Evolutionary conservation across 2,329 filamentous ascomycete genomes (phyloP).

Genomic region (Pseudogymnoascus sp.): DNA sequence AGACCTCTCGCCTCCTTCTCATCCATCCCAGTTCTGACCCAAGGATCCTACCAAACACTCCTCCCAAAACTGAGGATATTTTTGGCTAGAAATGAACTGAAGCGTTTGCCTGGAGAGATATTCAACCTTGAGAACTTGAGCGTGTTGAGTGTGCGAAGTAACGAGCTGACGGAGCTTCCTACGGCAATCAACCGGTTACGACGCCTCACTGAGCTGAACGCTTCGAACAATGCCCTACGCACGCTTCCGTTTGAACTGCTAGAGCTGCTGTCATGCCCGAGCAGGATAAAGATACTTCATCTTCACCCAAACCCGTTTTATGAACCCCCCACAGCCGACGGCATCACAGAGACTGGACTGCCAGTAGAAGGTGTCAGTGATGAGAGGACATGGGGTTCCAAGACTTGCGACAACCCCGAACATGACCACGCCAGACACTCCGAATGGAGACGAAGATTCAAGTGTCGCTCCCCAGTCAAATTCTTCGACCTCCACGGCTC

Average conservation of each 20-base stretch:
- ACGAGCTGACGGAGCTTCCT: conserved; percentile 52
- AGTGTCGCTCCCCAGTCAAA: conserved; percentile 22
- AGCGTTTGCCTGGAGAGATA: conserved; percentile 47
- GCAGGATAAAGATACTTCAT: conserved; percentile 42
- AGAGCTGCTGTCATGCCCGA: conserved; percentile 38
- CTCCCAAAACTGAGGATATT: conserved; percentile 53
- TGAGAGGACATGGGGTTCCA: not conserved
- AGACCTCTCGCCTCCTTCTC: conserved; percentile 46
- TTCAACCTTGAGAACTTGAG: conserved; percentile 54
- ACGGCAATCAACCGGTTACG: conserved; percentile 47
- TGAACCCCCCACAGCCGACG: conserved; percentile 25
- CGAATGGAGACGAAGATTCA: conserved; percentile 22
- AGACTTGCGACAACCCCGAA: not conserved
- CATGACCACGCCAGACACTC: conserved; percentile 9
- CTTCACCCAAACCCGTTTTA: conserved; percentile 57
- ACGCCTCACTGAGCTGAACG: conserved; percentile 53
- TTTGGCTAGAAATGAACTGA: conserved; percentile 50
- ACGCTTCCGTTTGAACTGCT: conserved; percentile 56
- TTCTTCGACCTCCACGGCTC: conserved; percentile 23
- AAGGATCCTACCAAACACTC: conserved; percentile 41
- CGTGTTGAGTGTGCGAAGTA: conserved; percentile 57
- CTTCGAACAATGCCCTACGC: conserved; percentile 54
- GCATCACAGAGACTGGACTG: not conserved
- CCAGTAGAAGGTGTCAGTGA: not conserved
- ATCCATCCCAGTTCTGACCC: conserved; percentile 22